phyloP scores from a whole-genome alignment of 768 basidiomycete genomes.

The Coprinopsis marcescibilis region DNA sequence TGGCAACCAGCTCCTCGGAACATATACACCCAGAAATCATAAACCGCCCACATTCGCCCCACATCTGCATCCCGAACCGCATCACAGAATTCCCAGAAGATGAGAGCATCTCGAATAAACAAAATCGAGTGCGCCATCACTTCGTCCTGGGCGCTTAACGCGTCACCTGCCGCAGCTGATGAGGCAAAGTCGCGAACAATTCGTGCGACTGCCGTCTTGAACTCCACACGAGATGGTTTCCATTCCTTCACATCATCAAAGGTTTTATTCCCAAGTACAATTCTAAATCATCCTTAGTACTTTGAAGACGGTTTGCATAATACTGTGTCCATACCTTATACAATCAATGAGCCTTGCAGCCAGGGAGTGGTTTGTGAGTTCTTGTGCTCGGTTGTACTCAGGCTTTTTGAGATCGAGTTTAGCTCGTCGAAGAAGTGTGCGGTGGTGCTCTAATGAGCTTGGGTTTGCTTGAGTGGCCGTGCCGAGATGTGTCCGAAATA shows the following conservation, averaged over 20 bases:
- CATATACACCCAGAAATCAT: conserved; percentile 21
- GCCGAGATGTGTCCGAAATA: conserved; percentile 21
- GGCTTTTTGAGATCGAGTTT: background rate
- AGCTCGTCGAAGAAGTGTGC: background rate
- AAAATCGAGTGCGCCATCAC: conserved; percentile 18
- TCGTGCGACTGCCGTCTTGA: conserved; percentile 22
- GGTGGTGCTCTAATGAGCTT: conserved; percentile 16
- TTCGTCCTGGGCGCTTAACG: conserved; percentile 8
- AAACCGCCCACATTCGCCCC: conserved; percentile 21
- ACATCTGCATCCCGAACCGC: conserved; percentile 26
- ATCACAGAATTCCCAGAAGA: conserved; percentile 25
- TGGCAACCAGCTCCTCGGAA: conserved; percentile 26
- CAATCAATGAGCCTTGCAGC: background rate
- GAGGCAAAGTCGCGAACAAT: background rate
- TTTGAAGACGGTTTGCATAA: too few relatives aligned
- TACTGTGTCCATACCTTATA: too few relatives aligned
- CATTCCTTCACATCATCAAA: background rate
- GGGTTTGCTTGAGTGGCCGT: conserved; percentile 18
- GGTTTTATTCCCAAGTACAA: background rate
- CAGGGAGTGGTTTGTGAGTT: background rate
- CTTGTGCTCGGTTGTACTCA: background rate
- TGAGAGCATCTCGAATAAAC: conserved; percentile 24
- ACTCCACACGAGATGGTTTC: conserved; percentile 19
- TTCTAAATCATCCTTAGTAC: background rate
- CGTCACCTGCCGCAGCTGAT: background rate